Percentiles rank a stretch among this genome's conserved stretches.
These are phyloP conservation scores for Thelonectria blattea DNA, from an alignment of 2,329 filamentous ascomycete genomes.

Conservation along the genomic window DNA sequence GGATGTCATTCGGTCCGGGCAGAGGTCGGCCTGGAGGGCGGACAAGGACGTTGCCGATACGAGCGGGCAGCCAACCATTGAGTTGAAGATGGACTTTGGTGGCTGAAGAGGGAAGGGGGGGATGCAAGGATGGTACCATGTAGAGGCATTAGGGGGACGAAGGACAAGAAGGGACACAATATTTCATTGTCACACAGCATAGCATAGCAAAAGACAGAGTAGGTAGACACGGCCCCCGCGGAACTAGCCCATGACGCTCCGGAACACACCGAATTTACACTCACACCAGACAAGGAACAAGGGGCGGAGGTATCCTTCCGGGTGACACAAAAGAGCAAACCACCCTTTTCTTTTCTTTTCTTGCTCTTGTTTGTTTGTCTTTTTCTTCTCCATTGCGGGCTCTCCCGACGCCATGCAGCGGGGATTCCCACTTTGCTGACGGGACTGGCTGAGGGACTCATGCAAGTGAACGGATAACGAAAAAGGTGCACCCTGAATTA, in stretches of 20 bases:
- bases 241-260: not conserved
- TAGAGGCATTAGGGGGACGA: too few species aligned
- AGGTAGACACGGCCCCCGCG: not conserved
- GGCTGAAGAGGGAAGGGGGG: constrained; percentile 37
- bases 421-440: too few species aligned
- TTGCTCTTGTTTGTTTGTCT: not conserved
- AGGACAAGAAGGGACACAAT: too few species aligned
- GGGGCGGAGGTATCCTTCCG: not conserved
- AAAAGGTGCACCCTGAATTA: too few species aligned
- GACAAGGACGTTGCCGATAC: constrained; percentile 49
- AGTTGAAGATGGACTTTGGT: constrained; percentile 92
- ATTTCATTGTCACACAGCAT: not conserved
- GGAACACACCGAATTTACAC: constrained; percentile 1
- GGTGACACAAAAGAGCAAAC: not conserved
- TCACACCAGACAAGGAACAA: not conserved
- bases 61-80: constrained; percentile 78
- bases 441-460: too few species aligned
- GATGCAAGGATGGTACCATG: too few species aligned
- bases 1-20: constrained; percentile 73
- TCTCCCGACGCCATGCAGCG: too few species aligned
- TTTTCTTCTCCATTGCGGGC: too few species aligned
- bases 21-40: constrained; percentile 51
- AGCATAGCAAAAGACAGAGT: too few species aligned
- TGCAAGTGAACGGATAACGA: too few species aligned
- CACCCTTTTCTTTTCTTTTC: not conserved